phyloP scores from a whole-genome alignment of 371 early-diverging fungal species.

The Rhizopus delemar region DNA sequence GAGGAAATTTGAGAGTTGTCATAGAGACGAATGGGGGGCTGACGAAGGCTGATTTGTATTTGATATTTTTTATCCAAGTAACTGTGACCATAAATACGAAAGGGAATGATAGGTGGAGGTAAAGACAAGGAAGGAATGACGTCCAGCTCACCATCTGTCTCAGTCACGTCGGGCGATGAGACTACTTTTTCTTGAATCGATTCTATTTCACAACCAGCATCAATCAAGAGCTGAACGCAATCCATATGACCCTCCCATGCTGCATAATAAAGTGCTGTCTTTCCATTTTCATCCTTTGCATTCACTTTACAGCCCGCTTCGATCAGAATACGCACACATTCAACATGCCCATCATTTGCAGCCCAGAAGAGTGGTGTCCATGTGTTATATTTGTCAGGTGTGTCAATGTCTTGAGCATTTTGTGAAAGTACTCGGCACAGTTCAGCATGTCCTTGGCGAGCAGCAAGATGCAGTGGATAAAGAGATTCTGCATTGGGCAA shows the following conservation, averaged over 20 bases:
- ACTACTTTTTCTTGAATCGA: conserved; percentile 15
- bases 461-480: conserved; percentile 86
- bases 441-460: conserved; percentile 82
- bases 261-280: conserved; percentile 89
- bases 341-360: conserved; percentile 86
- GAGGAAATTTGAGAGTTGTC: conserved; percentile 71
- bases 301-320: conserved; percentile 79
- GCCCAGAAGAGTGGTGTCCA: conserved; percentile 97
- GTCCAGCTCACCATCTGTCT: conserved; percentile 50
- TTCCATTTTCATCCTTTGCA: conserved; percentile 80
- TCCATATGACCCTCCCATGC: conserved; percentile 90
- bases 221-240: conserved; percentile 67
- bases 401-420: conserved; percentile 73
- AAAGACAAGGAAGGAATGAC: conserved; percentile 82
- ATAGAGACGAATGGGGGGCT: conserved; percentile 65
- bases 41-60: conserved; percentile 70
- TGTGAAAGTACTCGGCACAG: conserved; percentile 73
- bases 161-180: conserved; percentile 4
- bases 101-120: conserved; percentile 96
- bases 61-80: conserved; percentile 86
- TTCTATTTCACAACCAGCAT: conserved; percentile 56
- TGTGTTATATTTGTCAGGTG: conserved; percentile 84
- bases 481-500: conserved; percentile 73
- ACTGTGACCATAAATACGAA: conserved; percentile 94
- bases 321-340: conserved; percentile 78